Evolutionary conservation across 345 rosid species (phyloP), one percentile per base, ranked within the genome.

Genomic region (Lepidium africanum): DNA sequence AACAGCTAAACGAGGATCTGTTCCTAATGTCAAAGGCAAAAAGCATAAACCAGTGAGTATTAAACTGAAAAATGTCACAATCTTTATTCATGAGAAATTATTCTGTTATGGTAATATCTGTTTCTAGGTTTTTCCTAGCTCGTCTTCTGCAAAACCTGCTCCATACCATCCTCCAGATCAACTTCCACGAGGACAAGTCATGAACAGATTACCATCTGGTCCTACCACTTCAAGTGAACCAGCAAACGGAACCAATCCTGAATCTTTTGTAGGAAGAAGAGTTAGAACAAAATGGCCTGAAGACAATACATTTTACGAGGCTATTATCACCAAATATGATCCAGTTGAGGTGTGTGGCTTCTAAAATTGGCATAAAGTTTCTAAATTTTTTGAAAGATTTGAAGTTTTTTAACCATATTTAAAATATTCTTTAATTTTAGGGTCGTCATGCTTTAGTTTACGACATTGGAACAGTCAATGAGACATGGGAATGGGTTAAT

Each of bases 401-500:
- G 5, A 74, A 46, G 48, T 19, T 63, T 56, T 5, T 32, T 38
- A 15, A 43, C 25, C 33, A 11, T 72, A 16, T 47, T 55, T 30
- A 55, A 14, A 48, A 10, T 70, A 37, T 43, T 9, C 33, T 10
- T 43, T 23, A 16, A 64, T 35, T 71, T 69, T 56, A 88, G 97
- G 95, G 92, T 69, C 82, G 74, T 17, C 97, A 91, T 88, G 90
- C 90, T 52, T 73, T 91, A 67, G 97, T 91, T 40, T 91, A 91
- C 55, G 95, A 91, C 80, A 89, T 79, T 8, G 90, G 86, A 67
- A 78, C 96, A 53, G 61, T 74, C 14, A 63, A 69, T 62, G 97
- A 91, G 84, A 84, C 97, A 45, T 91, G 96, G 97, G 96, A 91
- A 81, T 91, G 94, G 96, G 96, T 91, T 61, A 87, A 84, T 51